phyloP scores from a whole-genome alignment of 2,329 filamentous ascomycete genomes.

The Metarhizium humberi region DNA sequence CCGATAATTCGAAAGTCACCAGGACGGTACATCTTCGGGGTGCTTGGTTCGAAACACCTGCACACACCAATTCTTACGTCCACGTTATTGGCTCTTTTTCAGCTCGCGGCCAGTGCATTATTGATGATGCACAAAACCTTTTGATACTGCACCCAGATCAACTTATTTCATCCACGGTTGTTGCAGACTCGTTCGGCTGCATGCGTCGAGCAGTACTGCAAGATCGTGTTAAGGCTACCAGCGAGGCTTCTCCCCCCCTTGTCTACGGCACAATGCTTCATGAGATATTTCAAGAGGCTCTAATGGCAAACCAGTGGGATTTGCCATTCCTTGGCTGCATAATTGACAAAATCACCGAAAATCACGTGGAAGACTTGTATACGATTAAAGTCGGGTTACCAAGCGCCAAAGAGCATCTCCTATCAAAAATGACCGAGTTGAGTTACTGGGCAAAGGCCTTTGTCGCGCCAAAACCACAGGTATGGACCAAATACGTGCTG shows the following conservation, averaged over 20 bases:
- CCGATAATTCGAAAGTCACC: constrained; percentile 58
- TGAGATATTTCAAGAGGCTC: constrained; percentile 86
- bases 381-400: constrained; percentile 68
- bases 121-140: constrained; percentile 76
- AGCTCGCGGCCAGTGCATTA: constrained; percentile 59
- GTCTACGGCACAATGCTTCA: constrained; percentile 92
- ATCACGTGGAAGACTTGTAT: constrained; percentile 82
- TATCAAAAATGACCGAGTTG: constrained; percentile 74
- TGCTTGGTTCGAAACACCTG: constrained; percentile 78
- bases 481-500: constrained; percentile 24
- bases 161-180: constrained; percentile 85
- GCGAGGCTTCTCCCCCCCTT: constrained; percentile 67
- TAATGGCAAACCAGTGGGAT: constrained; percentile 78
- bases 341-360: constrained; percentile 61
- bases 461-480: constrained; percentile 60
- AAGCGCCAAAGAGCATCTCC: constrained; percentile 69
- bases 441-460: constrained; percentile 78
- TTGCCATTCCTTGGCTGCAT: constrained; percentile 53
- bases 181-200: constrained; percentile 94
- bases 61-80: constrained; percentile 65
- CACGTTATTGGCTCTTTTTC: constrained; percentile 79
- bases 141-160: constrained; percentile 92
- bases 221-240: constrained; percentile 87
- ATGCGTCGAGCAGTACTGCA: constrained; percentile 85
- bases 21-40: constrained; percentile 70